Base-by-base conservation (phyloP, 2,329 filamentous ascomycete genomes). In the Stylonectria norvegica region DNA sequence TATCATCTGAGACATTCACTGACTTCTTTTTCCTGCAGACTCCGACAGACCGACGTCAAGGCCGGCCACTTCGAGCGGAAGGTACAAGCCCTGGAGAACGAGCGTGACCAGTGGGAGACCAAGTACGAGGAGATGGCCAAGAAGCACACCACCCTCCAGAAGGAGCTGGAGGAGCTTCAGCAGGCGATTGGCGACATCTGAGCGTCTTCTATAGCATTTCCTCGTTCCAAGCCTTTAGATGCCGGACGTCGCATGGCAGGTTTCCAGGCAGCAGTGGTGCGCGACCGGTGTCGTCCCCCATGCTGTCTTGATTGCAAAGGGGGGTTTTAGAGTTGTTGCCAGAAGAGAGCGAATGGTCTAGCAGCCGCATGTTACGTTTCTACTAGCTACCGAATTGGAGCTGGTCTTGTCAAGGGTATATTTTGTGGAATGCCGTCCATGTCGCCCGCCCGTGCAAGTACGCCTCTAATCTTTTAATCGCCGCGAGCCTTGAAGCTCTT, bases 1-100 rank as follows among this genome's bases (percentile, higher is more conserved):
- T 19, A 32, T 32, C 28, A 7, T 12, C 12, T 25, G 8, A 25
- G 22, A 25, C 8, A 7, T 12, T 12, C 22, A 8, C 7, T 25
- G 7, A 12, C 12, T 25, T 12, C 28, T 32, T 11, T 32, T 32
- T 32, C 17, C 19, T 15, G 52, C 58, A 98, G 93, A 75, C 88
- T 97, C 64, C 90, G 93, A 68, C 90, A 95, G 76, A 96, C 93
- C 73, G 93, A 98, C 68, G 89, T 97, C 73, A 97, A 97, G 79
- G 90, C 91, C 62, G 93, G 91, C 61, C 91, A 98, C 76, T 97
- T 91, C 72, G 93, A 98, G 77, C 93, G 93, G 73, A 97, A 97
- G 79, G 93, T 97, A 58, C 89, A 96, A 71, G 91, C 93, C 60
- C 83, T 96, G 63, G 93, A 98, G 75, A 76, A 81, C 63, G 81